phyloP scores from a whole-genome alignment of 2,329 filamentous ascomycete species.

The Fusarium sororula region DNA sequence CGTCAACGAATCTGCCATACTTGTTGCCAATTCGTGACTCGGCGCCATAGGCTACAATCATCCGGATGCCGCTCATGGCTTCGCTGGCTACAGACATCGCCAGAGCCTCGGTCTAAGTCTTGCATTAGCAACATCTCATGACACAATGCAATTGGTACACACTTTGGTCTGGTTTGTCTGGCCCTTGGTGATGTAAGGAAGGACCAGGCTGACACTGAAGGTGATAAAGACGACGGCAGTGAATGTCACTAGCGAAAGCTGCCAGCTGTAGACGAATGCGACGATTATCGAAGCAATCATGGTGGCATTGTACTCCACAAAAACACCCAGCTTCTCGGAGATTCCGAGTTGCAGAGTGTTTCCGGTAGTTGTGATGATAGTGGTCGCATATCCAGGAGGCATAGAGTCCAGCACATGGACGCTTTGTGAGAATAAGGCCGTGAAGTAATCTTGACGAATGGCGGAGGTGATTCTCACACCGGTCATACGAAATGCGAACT shows the following conservation, averaged over 20 bases:
- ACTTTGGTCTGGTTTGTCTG: slow-evolving; percentile 48
- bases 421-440: slow-evolving; percentile 58
- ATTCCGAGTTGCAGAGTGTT: slow-evolving; percentile 64
- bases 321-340: slow-evolving; percentile 59
- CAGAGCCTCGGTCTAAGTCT: slow-evolving; percentile 32
- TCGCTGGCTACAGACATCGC: slow-evolving; percentile 52
- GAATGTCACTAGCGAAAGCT: slow-evolving; percentile 60
- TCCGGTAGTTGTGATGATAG: slow-evolving; percentile 60
- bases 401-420: slow-evolving; percentile 59
- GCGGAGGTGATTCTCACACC: slow-evolving; percentile 60
- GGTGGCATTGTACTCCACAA: slow-evolving; percentile 53
- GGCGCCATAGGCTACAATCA: slow-evolving; percentile 55
- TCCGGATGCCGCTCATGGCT: slow-evolving; percentile 52
- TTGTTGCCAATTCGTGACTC: slow-evolving; percentile 48
- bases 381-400: slow-evolving; percentile 59
- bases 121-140: neutral
- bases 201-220: slow-evolving; percentile 43
- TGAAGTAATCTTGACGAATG: slow-evolving; percentile 59
- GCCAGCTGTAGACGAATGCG: slow-evolving; percentile 61
- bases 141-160: rapidly evolving
- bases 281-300: slow-evolving; percentile 52
- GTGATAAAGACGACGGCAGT: slow-evolving; percentile 55
- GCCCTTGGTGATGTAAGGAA: slow-evolving; percentile 46
- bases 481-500: slow-evolving; percentile 59
- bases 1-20: slow-evolving; percentile 49